Evolutionary conservation across 2,329 filamentous ascomycete genomes (phyloP), one percentile per base, ranked within the genome.

Genomic region (Fusarium sp.): DNA sequence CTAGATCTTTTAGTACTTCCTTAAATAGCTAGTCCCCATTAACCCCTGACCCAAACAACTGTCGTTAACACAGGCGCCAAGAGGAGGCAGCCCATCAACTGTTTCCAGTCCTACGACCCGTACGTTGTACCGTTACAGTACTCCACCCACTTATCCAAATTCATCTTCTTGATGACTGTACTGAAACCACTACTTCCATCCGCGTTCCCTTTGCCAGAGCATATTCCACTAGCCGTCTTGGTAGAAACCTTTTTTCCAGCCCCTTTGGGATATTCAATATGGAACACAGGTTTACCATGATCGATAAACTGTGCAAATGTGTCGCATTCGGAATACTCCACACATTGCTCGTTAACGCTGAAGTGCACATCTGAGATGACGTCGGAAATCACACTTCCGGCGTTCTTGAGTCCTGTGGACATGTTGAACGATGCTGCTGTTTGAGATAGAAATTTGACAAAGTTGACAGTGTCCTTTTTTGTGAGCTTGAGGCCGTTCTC

Each of bases 261-360:
- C 6, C 81, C 83, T 46, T 85, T 81, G 3, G 88, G 88, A 74
- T 92, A 92, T 79, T 93, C 91, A 65, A 92, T 91, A 75, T 92
- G 87, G 76, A 92, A 92, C 27, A 93, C 90, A 3, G 90, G 90
- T 77, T 92, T 92, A 20, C 82, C 82, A 8, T 84, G 84, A 5
- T 83, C 71, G 54, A 90, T 84, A 74, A 92, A 92, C 4, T 83
- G 77, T 3, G 80, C 77, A 75, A 88, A 92, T 3, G 79, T 83
- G 29, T 80, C 79, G 75, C 90, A 92, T 77, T 92, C 89, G 4
- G 79, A 61, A 70, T 87, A 87, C 74, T 90, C 71, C 20, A 85
- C 83, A 75, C 91, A 92, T 79, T 92, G 85, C 81, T 93, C 91
- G 77, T 92, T 91, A 71, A 93, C 89, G 8, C 83, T 85, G 79